Evolutionary conservation across 345 rosid genomes (phyloP).

Genomic region (Salix exigua): DNA sequence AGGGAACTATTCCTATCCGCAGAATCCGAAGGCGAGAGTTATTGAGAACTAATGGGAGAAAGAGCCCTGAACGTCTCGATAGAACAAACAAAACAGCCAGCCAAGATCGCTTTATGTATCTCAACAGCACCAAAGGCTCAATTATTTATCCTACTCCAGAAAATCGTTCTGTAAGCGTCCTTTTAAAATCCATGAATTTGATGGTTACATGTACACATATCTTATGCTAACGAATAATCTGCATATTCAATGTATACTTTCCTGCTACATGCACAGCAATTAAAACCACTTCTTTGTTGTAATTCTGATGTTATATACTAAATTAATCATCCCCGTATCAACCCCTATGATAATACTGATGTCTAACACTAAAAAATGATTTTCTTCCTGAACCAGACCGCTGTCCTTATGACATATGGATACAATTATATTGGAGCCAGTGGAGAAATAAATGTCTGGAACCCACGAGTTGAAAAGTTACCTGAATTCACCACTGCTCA

Average conservation of each 20-base stretch:
- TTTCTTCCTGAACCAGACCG: conserved; percentile 24
- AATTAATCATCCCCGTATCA: no score
- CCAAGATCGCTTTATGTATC: neutral
- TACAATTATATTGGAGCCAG: conserved; percentile 36
- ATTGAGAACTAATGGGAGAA: conserved; percentile 25
- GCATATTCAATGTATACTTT: no score
- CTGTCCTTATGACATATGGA: conserved; percentile 26
- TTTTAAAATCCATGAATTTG: neutral
- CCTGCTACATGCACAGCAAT: no score
- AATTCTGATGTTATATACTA: no score
- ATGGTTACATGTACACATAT: neutral
- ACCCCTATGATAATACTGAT: no score
- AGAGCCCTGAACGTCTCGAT: conserved; percentile 6
- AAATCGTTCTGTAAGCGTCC: conserved; percentile 36
- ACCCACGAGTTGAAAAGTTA: conserved; percentile 23
- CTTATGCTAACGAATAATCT: no score
- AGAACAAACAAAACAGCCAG: neutral
- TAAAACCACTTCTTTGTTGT: no score
- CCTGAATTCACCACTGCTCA: conserved; percentile 38
- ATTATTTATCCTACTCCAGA: neutral
- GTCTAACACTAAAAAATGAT: no score
- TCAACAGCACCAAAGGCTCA: neutral
- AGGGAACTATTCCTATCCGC: conserved; percentile 48
- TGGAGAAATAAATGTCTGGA: conserved; percentile 50
- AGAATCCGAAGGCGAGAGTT: conserved; percentile 37